These are phyloP conservation scores for Clathrospora elynae DNA, from an alignment of 2,329 filamentous ascomycete species.

Conservation along the genomic window DNA sequence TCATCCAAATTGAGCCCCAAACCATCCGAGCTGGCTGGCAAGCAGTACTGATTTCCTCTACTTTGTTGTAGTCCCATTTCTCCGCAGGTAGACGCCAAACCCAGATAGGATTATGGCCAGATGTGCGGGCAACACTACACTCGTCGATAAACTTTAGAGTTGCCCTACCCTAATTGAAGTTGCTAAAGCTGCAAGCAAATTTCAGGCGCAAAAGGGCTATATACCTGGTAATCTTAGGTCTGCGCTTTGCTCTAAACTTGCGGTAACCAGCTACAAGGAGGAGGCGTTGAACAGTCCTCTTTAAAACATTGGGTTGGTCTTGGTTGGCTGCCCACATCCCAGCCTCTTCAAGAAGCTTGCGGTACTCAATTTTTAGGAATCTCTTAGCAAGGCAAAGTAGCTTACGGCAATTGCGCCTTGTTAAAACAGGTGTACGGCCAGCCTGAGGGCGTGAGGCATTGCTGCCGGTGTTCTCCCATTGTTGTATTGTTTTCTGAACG, in stretches of 20 bases:
- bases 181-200: background rate
- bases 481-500: slow-evolving; percentile 4
- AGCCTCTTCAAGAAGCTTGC: slow-evolving; percentile 3
- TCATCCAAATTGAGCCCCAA: slow-evolving; percentile 9
- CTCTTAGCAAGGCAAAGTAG: background rate
- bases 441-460: slow-evolving; percentile 1
- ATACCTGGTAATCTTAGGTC: background rate
- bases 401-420: background rate
- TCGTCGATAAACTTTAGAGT: slow-evolving; percentile 3
- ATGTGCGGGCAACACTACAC: slow-evolving; percentile 2
- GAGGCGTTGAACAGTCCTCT: slow-evolving; percentile 3
- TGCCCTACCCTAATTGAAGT: background rate
- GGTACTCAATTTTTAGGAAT: slow-evolving; percentile 7
- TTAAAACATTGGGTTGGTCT: background rate
- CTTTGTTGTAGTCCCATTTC: slow-evolving; percentile 3
- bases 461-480: background rate
- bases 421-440: slow-evolving; percentile 7
- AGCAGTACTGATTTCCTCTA: background rate
- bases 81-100: background rate
- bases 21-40: slow-evolving; percentile 4
- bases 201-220: background rate
- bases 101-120: slow-evolving; percentile 3
- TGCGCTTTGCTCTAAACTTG: slow-evolving; percentile 6
- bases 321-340: background rate
- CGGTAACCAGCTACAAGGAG: background rate